phyloP scores from a whole-genome alignment of 2,329 filamentous ascomycete species.

The Stemphylium lycopersici region DNA sequence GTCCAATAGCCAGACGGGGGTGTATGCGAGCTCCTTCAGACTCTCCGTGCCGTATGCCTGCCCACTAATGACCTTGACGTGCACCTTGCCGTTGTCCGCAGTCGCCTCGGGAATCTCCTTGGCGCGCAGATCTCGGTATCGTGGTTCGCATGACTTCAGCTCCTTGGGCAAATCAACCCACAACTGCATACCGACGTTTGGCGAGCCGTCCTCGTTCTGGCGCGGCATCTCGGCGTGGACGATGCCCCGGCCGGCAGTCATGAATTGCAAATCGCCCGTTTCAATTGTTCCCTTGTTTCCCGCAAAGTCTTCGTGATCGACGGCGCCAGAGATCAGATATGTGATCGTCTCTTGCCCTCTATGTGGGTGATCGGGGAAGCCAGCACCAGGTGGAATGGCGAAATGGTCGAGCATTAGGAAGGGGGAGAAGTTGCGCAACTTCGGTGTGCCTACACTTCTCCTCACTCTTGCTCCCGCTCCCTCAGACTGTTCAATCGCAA shows the following conservation, averaged over 20 bases:
- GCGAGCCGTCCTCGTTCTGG: conserved; percentile 73
- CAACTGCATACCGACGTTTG: conserved; percentile 88
- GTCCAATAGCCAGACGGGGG: conserved; percentile 95
- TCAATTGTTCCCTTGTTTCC: conserved; percentile 84
- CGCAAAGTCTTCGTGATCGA: conserved; percentile 92
- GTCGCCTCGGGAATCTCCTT: conserved; percentile 78
- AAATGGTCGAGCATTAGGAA: conserved; percentile 97
- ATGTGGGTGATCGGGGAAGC: conserved; percentile 86
- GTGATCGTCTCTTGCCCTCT: conserved; percentile 90
- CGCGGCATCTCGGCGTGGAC: conserved; percentile 96
- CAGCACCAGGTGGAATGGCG: conserved; percentile 76
- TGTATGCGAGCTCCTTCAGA: conserved; percentile 90
- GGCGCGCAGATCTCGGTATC: conserved; percentile 84
- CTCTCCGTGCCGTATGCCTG: conserved; percentile 83
- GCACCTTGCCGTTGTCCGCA: conserved; percentile 73
- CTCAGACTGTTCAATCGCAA: conserved; percentile 84
- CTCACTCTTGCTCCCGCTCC: conserved; percentile 87
- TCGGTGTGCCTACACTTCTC: conserved; percentile 82
- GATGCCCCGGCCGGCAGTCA: conserved; percentile 91
- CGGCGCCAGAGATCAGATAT: conserved; percentile 82
- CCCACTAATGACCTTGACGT: conserved; percentile 89
- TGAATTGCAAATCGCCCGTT: conserved; percentile 93
- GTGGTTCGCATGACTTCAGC: conserved; percentile 86
- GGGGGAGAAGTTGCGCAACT: conserved; percentile 84
- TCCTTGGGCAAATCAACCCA: conserved; percentile 90